Base-by-base conservation (phyloP, 768 basidiomycete genomes). In the Suillus occidentalis region DNA sequence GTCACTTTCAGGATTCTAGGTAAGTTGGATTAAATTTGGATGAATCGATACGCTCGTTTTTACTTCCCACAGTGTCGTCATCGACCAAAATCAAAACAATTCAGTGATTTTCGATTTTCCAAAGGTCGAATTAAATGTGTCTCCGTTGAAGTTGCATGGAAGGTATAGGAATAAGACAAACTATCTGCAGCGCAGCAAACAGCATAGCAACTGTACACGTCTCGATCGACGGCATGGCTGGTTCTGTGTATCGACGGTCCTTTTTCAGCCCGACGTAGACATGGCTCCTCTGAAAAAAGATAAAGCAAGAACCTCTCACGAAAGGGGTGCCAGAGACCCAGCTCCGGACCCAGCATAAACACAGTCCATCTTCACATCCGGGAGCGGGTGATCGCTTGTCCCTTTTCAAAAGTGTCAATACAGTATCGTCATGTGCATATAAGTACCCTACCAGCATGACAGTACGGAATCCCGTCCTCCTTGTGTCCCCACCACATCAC, bases 401-500 rank as follows among this genome's bases (percentile, higher is more conserved):
- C 49, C 49, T 50, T 28, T 22, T 8, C 7, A 14, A 50, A 7
- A 50, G 22, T 50, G 49, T 50, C 14, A 70, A 55, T 3, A 62
- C 69, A 42, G 70, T 31, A 56, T 7, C 12, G 2, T 37, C 36
- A 4, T 22, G n/a, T n/a, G 20, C 13, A 62, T 6, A 22, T 7
- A 22, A 50, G 16, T 31, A 6, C 34, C 45, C 16, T 64, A 60
- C 63, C 56, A 18, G 63, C 63, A 63, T 63, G 56, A n/a, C 63
- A 58, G 42, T 59, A 42, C 25, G 52, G 55, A 12, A 59, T 60
- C 13, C 55, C 62, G 13, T 69, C 69, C 31, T 62, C 64, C 63
- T 71, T 71, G 62, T 71, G 67, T 25, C 70, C 70, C 70, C 69
- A 71, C 61, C 66, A 71, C 67, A 68, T 71, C 14, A 62, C 64